Conservation (phyloP, 2,329 filamentous ascomycete genomes). For the Corynespora cassiicola region DNA sequence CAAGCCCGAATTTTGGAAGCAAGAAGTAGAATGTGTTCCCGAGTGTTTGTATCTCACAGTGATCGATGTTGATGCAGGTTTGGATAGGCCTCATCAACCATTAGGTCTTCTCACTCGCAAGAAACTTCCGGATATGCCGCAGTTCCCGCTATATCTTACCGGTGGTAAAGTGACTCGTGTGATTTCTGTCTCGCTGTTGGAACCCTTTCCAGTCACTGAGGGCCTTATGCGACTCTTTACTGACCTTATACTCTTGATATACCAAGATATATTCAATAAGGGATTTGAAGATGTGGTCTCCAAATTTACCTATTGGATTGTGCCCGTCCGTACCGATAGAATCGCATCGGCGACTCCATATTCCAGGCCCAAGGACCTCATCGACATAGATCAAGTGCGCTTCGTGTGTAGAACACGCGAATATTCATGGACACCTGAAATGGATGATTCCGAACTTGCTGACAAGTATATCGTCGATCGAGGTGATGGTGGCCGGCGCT, state of each 20-base stretch:
- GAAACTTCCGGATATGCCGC: constrained; percentile 68
- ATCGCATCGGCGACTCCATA: background rate
- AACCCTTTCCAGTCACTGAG: constrained; percentile 52
- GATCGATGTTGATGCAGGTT: constrained; percentile 65
- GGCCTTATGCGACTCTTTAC: constrained; percentile 64
- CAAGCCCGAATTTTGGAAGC: constrained; percentile 78
- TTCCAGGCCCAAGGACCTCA: constrained; percentile 33
- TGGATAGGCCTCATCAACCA: constrained; percentile 67
- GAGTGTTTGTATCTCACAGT: constrained; percentile 66
- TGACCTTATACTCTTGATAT: constrained; percentile 76
- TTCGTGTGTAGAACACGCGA: constrained; percentile 47
- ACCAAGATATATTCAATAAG: constrained; percentile 89
- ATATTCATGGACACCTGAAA: constrained; percentile 54
- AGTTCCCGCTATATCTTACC: constrained; percentile 76
- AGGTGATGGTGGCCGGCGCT: constrained; percentile 64
- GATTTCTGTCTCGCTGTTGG: constrained; percentile 53
- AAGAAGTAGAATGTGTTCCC: constrained; percentile 53
- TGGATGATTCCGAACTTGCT: constrained; percentile 47
- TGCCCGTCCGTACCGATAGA: constrained; percentile 57
- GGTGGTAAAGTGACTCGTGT: constrained; percentile 66
- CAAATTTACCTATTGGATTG: constrained; percentile 84
- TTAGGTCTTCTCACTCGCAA: constrained; percentile 75
- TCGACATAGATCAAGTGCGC: constrained; percentile 70
- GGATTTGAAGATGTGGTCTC: constrained; percentile 68
- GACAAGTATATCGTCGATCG: constrained; percentile 63